Evolutionary conservation across 345 rosid genomes (phyloP).

Genomic region (Aquilaria yunnanensis): DNA sequence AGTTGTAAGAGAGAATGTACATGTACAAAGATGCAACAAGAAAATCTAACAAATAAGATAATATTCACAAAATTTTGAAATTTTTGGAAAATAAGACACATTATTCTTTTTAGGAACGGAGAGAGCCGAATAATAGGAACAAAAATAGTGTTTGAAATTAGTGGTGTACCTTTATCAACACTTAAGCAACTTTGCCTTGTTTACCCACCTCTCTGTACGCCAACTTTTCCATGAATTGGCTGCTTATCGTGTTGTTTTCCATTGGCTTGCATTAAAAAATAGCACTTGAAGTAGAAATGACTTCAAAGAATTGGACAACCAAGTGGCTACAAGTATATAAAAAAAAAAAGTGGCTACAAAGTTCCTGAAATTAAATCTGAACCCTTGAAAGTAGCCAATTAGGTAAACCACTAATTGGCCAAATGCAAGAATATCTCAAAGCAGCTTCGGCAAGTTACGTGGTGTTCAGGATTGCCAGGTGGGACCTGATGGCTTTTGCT

Average conservation of each 20-base stretch:
- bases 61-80: too few species aligned
- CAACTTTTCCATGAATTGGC: slow-evolving; percentile 2
- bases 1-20: too few species aligned
- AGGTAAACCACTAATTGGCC: slow-evolving; percentile 14
- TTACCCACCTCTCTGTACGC: background rate
- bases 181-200: too few species aligned
- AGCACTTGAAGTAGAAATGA: background rate
- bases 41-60: too few species aligned
- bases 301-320: background rate
- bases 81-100: too few species aligned
- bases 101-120: too few species aligned
- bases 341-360: background rate
- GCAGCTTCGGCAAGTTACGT: background rate
- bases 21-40: too few species aligned
- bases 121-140: too few species aligned
- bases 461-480: slow-evolving; percentile 14
- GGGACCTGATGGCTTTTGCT: slow-evolving; percentile 20
- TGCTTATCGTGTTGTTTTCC: slow-evolving; percentile 7
- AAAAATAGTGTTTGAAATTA: too few species aligned
- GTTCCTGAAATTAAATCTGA: background rate
- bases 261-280: background rate
- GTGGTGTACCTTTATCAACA: too few species aligned
- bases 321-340: background rate
- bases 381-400: slow-evolving; percentile 5
- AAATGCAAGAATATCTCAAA: slow-evolving; percentile 6